Conservation (phyloP, 23 red algal genomes). For the Gracilaria domingensis region DNA sequence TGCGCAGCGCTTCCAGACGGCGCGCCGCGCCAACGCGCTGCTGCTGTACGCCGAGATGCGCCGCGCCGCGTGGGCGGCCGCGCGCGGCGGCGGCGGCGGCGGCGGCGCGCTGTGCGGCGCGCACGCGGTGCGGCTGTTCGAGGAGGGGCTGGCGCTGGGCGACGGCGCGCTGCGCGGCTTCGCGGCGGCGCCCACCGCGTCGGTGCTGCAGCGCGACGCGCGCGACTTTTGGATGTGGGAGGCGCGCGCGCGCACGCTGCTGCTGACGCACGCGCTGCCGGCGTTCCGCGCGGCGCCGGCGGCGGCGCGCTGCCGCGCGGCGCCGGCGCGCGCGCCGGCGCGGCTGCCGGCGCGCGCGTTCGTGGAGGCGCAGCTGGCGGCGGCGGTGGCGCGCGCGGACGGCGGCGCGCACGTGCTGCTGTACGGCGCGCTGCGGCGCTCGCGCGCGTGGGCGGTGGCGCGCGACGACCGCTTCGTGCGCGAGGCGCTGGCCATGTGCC, state of each 20-base stretch:
- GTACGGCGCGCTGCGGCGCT: conserved; percentile 9
- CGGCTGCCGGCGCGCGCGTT: conserved; percentile 4
- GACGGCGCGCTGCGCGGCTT: not conserved
- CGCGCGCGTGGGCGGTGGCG: conserved; percentile 2
- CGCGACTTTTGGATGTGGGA: not conserved
- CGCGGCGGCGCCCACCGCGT: not conserved
- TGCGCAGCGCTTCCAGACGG: not conserved
- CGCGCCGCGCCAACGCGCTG: not conserved
- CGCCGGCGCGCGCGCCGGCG: not conserved
- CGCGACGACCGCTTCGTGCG: not conserved
- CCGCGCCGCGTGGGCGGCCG: not conserved
- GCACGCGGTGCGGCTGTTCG: not conserved
- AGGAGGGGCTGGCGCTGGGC: not conserved
- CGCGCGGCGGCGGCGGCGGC: not conserved
- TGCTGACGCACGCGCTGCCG: not conserved
- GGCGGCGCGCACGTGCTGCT: conserved; percentile 4
- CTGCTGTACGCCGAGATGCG: not conserved
- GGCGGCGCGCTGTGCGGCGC: not conserved
- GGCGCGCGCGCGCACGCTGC: not conserved
- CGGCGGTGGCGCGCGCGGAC: not conserved
- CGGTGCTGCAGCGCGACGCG: not conserved
- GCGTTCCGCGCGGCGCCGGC: not conserved
- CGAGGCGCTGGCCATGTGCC: not conserved
- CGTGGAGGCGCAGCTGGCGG: conserved; percentile 40
- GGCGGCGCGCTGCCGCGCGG: no score